phyloP scores from a whole-genome alignment of 805 yeast species.

The Lipomyces yamanashiensis region DNA sequence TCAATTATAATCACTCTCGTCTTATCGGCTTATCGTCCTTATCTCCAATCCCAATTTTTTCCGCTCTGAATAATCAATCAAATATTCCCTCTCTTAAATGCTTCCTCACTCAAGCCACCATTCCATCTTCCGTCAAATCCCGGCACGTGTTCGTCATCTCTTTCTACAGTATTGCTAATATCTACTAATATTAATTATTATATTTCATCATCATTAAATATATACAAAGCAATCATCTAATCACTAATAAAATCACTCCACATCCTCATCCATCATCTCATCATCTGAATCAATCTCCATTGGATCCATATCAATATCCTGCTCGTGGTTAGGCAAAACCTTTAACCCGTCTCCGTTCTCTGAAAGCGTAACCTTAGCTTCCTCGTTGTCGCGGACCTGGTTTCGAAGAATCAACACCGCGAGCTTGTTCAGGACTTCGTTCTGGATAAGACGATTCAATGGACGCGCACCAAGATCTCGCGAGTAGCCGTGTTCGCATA shows the following conservation, averaged over 20 bases:
- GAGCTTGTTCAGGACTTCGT: constrained; percentile 80
- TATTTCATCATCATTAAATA: neutral
- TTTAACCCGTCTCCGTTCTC: constrained; percentile 66
- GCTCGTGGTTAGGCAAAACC: constrained; percentile 85
- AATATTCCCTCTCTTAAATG: no score
- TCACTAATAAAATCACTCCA: constrained; percentile 16
- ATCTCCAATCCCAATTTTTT: no score
- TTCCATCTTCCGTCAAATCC: no score
- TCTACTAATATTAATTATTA: no score
- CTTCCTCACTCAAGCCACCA: no score
- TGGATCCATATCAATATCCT: constrained; percentile 43
- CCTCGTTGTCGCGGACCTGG: constrained; percentile 85
- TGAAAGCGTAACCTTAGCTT: constrained; percentile 63
- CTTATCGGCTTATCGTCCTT: no score
- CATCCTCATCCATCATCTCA: constrained; percentile 34
- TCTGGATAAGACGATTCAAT: constrained; percentile 82
- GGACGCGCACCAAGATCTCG: constrained; percentile 97
- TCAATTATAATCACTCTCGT: no score
- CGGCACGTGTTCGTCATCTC: no score
- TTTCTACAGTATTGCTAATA: no score
- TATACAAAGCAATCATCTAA: neutral
- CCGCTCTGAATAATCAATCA: no score
- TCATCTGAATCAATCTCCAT: constrained; percentile 42
- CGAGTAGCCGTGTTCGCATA: constrained; percentile 86
- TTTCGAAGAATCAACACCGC: constrained; percentile 89